Evolutionary conservation across 345 rosid species (phyloP), one percentile per base, ranked within the genome.

Genomic region (Trapa incisa): DNA sequence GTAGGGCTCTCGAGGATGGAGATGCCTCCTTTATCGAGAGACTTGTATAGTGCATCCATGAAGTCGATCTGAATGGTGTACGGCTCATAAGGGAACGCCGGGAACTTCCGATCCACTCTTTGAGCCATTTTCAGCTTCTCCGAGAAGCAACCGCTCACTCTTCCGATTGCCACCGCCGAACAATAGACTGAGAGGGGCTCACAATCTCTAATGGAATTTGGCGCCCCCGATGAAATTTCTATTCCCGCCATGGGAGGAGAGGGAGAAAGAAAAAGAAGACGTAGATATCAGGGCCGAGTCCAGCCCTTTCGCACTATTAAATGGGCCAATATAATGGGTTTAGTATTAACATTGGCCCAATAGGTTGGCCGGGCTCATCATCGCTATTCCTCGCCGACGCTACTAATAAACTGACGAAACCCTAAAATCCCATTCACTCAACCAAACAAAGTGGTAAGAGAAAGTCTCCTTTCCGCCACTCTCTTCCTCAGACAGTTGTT

Each of bases 1-100:
- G 97, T 93, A 66, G 98, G 97, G 77, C 96, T 93, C 52, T 93
- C 96, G 70, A 93, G 97, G 92, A 93, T 87, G 84, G 97, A 87
- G 69, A 93, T 82, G 72, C 96, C 98, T 61, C 98, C 97, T 57
- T 73, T 74, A 58, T 90, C 96, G 64, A 93, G 80, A 53, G 75
- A 90, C 35, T 77, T 77, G 81, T 90, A 93, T 53, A 93, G 96
- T 1, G 94, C 85, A 11, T 75, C 77, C 98, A 93, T 90, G 83
- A 93, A 93, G 74, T 90, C 92, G 57, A 67, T 61, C 80, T 93
- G 96, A 56, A 90, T 93, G 35, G 89, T 74, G 79, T 90, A 93
- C 1, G 98, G 90, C 65, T 83, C 48, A 76, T 73, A 93, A 10
- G 98, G 98, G 69, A 93, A 90, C 58, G 84, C 90, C 50, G 80